Base-by-base conservation (phyloP, 495 filamentous ascomycete species). In the Penicillium parvum region DNA sequence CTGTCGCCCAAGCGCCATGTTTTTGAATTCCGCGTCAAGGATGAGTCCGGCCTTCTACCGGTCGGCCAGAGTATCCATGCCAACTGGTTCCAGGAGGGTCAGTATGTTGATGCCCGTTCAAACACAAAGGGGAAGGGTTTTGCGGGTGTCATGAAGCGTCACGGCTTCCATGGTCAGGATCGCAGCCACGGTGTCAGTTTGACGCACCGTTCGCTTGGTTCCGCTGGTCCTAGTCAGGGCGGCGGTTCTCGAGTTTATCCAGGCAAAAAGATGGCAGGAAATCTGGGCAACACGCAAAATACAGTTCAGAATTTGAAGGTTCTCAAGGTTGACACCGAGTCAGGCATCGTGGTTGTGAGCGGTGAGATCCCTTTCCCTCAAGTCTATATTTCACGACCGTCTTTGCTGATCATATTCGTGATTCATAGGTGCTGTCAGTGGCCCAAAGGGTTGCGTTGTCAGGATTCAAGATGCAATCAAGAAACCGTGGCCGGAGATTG, bases 181-280 rank as follows among this genome's bases (percentile, higher is more conserved):
- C 88, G 90, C 38, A 90, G 84, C 54, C 92, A 98, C 70, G 92
- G 92, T 77, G 88, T 89, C 53, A 96, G 90, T 54, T 77, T 86
- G 66, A 88, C 84, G 35, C 92, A 98, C 72, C 77, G 92, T 56
- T 82, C 85, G 2, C 84, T 96, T 73, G 92, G 92, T 72, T 90
- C 86, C 4, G 71, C 79, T 9, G 92, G 92, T 50, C 86, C 82
- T 26, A 82, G 82, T 54, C 92, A 98, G 64, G 92, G 92, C 50
- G 81, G 86, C 61, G 92, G 92, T 63, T 92, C 87, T 30, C 75
- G 92, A 53, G 92, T 98, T 29, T 78, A 84, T 45, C 92, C 92
- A 0, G 92, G 92, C 37, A 98, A 98, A 81, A 88, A 86, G 66
- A 98, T 98, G 92, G 80, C 92, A 15, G 92, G 92, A 43, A 78